Base-by-base conservation (phyloP, 768 basidiomycete genomes). In the Suillus fuscotomentosus region DNA sequence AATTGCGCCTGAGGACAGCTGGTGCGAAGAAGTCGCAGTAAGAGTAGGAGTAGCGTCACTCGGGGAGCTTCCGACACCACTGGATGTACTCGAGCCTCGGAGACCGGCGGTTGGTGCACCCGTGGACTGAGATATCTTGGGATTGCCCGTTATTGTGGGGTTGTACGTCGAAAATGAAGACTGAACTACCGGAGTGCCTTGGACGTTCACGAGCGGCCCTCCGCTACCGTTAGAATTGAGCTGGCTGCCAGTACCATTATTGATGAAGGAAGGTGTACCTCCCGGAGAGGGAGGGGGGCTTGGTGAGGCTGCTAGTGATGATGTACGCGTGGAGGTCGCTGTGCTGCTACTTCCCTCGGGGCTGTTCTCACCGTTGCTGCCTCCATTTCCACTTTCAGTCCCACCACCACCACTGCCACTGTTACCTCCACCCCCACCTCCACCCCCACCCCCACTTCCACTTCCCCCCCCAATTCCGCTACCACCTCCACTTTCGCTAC, bases 1-100 rank as follows among this genome's bases (percentile, higher is more conserved):
- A 55, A 87, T 81, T 27, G 78, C 81, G 34, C 81, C 85, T 0
- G 66, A 70, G 4, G 86, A 81, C 3, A 84, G 48, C 13, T 75
- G 75, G 55, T 71, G 72, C 42, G 63, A 60, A n/a, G 64, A 66
- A 39, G 65, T 47, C 15, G 63, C 60, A 7, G 67, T 45, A 24
- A 17, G 24, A 17, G 69, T 71, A 31, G 71, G 50, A 7, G 54
- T 57, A 43, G 76, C 55, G 9, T 66, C 65, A 27, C 67, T 62
- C 31, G 45, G 61, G 47, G 63, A 66, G 42, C 65, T 66, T 24
- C 67, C 61, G 38, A 64, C 65, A 51, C 63, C 60, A 62, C 68
- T 63, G 27, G 31, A 31, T 34, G 69, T 63, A 20, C 60, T 55
- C n/a, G 68, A 34, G 34, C 61, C 64, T 45, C 62, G 61, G 57